Base-by-base conservation (phyloP, 73 alveolate genomes). In the Symbiodinium pilosum region DNA sequence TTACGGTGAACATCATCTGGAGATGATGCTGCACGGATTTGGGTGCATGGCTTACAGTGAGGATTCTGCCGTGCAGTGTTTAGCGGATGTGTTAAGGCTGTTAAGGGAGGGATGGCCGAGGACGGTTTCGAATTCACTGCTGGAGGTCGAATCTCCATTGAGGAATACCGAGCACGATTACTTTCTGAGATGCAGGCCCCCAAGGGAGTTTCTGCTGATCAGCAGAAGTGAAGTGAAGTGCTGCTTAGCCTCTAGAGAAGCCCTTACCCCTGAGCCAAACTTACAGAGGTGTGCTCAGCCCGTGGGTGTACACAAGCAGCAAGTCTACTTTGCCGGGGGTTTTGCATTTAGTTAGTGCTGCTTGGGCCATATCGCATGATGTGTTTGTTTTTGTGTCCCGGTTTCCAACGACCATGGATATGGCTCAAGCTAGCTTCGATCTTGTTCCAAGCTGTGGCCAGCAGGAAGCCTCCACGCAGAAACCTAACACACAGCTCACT, bases 71-170 rank as follows among this genome's bases (percentile, higher is more conserved):
- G 1, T 16, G 28, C 21, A 51, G 12, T 16, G 0, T 2, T 51
- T 51, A 2, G 21, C 28, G 68, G 0, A 51, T 51, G 4, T 51
- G 12, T 24, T 2, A 0, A 24, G 21, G n/a, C n/a, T n/a, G 21
- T 51, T 24, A 51, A 51, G 68, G 68, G 68, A 51, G 12, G 68
- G 68, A 51, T 16, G 4, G 26, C 73, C 73, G 32, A 16, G 26
- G 73, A 54, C 73, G 24, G n/a, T n/a, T n/a, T n/a, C n/a, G n/a
- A n/a, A n/a, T n/a, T n/a, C n/a, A n/a, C n/a, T n/a, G 32, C 26
- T 26, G 81, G 39, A 64, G 81, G 81, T 24, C 81, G 81, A 64
- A 64, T 64, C 81, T 64, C 81, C 81, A 64, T 64, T 38, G 81
- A 64, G 81, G 81, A 64, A 38, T 64, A 64, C 38, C 81, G 81